Base-by-base conservation (phyloP, 1,139 yeast genomes). In the Geotrichum klebahnii region DNA sequence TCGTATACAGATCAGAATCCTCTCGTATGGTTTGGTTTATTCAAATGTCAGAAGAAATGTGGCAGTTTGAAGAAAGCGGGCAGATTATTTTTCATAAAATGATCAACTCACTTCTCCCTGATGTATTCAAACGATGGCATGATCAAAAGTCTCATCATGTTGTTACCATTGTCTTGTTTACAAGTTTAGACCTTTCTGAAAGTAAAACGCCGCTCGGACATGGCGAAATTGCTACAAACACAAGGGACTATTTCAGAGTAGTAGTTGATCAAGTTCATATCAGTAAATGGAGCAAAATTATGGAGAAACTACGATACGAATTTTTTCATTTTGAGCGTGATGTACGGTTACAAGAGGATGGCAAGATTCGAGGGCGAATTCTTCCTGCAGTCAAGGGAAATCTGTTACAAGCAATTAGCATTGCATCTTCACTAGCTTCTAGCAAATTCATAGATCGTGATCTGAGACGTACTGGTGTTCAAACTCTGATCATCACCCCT, bases 61-160 rank as follows among this genome's bases (percentile, higher is more conserved):
- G 97, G 95, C 89, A 90, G 64, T 94, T 94, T 66, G 97, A 92
- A 67, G 97, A 90, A 62, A 86, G 84, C 59, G 98, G 98, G 0
- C 97, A 90, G 62, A 85, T 90, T 46, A 79, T 88, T 78, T 92
- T 90, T 64, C 95, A 90, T 65, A 89, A 89, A 66, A 79, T 94
- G 60, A 88, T 94, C 46, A 90, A 92, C 65, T 86, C 95, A 20
- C 74, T 92, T 52, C 80, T 94, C 53, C 98, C 99, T 0, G 85
- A 83, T 55, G 84, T 92, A 24, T 89, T 94, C 66, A 83, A 82
- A 58, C 78, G 84, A 53, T 92, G 97, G 97, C 77, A 90, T 57
- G 82, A 82, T 35, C 77, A 82, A 52, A 89, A 84, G 19, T 84
- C 96, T 0, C 95, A 90, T 62, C 98, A 94, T 67, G 77, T 90